Percentiles rank a stretch among this genome's conserved stretches.
These are phyloP conservation scores for Mucuna pruriens DNA, from an alignment of 306 rosid genomes.

Conservation along the genomic window DNA sequence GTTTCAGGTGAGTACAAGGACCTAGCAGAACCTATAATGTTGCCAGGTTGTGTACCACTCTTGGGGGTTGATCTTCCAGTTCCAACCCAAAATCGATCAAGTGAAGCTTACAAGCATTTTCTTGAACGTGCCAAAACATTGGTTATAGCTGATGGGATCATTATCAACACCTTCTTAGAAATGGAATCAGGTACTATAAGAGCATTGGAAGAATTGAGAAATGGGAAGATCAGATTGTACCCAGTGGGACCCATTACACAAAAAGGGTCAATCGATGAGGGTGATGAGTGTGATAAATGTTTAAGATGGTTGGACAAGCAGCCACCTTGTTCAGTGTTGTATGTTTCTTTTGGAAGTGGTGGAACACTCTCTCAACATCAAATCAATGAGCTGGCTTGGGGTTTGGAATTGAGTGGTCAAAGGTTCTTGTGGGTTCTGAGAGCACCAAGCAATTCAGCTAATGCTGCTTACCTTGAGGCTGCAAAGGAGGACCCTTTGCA, in stretches of 20 bases:
- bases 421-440: constrained; percentile 55
- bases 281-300: not conserved
- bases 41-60: constrained; percentile 46
- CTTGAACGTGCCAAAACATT: constrained; percentile 17
- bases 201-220: constrained; percentile 28
- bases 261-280: constrained; percentile 10
- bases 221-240: not conserved
- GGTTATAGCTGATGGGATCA: constrained; percentile 14
- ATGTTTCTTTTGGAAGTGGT: constrained; percentile 54
- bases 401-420: constrained; percentile 46
- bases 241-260: constrained; percentile 48
- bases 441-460: constrained; percentile 31
- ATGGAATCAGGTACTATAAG: constrained; percentile 33
- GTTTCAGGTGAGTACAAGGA: constrained; percentile 37
- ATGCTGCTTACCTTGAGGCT: constrained; percentile 37
- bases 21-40: not conserved
- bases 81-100: constrained; percentile 14
- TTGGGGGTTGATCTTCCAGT: constrained; percentile 35
- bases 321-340: constrained; percentile 39
- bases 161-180: constrained; percentile 42
- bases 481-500: constrained; percentile 27
- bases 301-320: constrained; percentile 44
- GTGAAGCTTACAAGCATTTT: not conserved
- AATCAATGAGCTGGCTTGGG: constrained; percentile 44
- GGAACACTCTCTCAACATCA: constrained; percentile 51